Evolutionary conservation across 345 rosid genomes (phyloP).

Genomic region (Tarenaya hassleriana): DNA sequence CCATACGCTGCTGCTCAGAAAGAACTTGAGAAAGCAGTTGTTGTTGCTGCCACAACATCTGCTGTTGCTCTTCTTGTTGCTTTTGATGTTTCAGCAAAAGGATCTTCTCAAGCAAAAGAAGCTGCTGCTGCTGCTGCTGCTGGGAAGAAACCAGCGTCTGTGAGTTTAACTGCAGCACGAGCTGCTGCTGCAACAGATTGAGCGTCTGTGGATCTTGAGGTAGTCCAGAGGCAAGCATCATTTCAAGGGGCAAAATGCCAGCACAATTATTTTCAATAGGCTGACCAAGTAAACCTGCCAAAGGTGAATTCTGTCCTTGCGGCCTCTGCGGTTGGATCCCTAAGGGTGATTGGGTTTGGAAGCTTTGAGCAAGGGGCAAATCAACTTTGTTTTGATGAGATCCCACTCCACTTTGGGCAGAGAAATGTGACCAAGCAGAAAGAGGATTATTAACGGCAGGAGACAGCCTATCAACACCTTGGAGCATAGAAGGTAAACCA

Average conservation of each 20-base stretch:
- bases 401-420: constrained; percentile 44
- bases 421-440: constrained; percentile 56
- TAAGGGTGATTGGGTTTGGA: constrained; percentile 54
- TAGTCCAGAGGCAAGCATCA: constrained; percentile 45
- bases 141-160: constrained; percentile 57
- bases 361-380: constrained; percentile 44
- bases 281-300: constrained; percentile 64
- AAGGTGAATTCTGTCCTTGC: constrained; percentile 42
- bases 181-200: constrained; percentile 78
- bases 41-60: constrained; percentile 59
- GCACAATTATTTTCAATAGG: constrained; percentile 49
- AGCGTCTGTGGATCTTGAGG: constrained; percentile 68
- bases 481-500: constrained; percentile 65
- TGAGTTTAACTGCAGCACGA: constrained; percentile 58
- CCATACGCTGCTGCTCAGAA: constrained; percentile 53
- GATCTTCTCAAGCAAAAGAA: constrained; percentile 56
- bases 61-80: constrained; percentile 80
- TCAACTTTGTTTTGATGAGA: constrained; percentile 56
- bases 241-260: constrained; percentile 48
- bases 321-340: constrained; percentile 68
- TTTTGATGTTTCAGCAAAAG: constrained; percentile 71
- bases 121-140: constrained; percentile 69
- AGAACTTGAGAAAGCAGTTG: constrained; percentile 76
- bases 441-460: constrained; percentile 42
- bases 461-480: constrained; percentile 62